Base-by-base conservation (phyloP, 108 stramenopile species). In the Epithemia pelagica region DNA sequence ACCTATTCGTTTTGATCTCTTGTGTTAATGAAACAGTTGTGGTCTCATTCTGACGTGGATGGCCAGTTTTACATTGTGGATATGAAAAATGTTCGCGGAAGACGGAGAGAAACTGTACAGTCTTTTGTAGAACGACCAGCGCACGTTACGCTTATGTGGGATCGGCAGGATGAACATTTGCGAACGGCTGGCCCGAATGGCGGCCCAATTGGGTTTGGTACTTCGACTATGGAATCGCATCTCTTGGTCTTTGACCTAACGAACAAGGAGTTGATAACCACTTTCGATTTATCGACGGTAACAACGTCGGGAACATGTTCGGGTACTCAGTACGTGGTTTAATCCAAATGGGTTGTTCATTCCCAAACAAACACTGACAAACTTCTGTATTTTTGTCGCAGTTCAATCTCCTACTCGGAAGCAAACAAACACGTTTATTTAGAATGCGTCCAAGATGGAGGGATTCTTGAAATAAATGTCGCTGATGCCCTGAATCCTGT, bases 391-490 rank as follows among this genome's bases (percentile, higher is more conserved):
- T 52, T 10, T 10, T 54, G 55, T 8, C 28, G 22, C 27, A 59
- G 61, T 29, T 59, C 68, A 2, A 69, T 69, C 37, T 32, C 68
- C 25, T 69, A 69, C 27, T 30, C 28, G n/a, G 46, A 27, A 19
- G 27, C 26, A 22, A 69, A 69, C 60, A 15, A 61, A 37, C 68
- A 69, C 24, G 52, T 69, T 10, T 69, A 69, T 30, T 2, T 26
- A 1, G 68, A 69, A 61, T 69, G 68, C 37, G 28, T 33, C 15
- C 33, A 33, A 18, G 60, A 60, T 53, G 68, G 68, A 24, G 68
- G 68, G 3, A 46, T 52, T 28, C 33, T 69, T 22, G 68, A 69
- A 62, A 61, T 69, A 23, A 59, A 69, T 62, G 68, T 69, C 7
- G 60, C 68, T 18, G 30, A 61, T 0, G 27, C 26, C 2, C 26